phyloP scores from a whole-genome alignment of 2,329 filamentous ascomycete genomes.

The Shiraia sp. region DNA sequence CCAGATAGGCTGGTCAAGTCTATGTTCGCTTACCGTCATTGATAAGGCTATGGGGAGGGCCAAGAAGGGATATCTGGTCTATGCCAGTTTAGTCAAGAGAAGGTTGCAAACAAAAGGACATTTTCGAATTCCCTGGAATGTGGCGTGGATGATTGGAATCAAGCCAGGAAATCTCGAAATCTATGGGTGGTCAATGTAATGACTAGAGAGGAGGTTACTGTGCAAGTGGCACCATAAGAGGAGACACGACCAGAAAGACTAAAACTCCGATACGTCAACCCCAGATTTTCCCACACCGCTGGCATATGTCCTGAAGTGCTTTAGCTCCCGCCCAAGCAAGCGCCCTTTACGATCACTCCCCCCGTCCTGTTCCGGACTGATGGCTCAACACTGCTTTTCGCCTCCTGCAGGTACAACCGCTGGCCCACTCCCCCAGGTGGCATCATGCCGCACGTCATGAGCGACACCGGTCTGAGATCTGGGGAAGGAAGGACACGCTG shows the following conservation, averaged over 20 bases:
- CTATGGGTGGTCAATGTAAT: conserved; percentile 14
- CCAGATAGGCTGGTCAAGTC: no score
- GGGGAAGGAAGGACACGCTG: no score
- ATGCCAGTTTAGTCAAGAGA: no score
- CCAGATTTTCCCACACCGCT: conserved; percentile 36
- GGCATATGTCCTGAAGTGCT: conserved; percentile 23
- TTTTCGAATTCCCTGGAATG: no score
- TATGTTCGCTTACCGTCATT: no score
- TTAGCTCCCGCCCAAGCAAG: conserved; percentile 32
- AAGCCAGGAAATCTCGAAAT: no score
- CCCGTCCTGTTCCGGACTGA: conserved; percentile 22
- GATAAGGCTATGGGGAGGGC: no score
- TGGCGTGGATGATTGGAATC: no score
- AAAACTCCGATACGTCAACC: conserved; percentile 25
- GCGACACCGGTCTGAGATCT: conserved; percentile 4
- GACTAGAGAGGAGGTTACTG: conserved; percentile 25
- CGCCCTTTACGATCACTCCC: conserved; percentile 17
- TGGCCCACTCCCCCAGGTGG: conserved; percentile 22
- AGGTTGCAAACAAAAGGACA: no score
- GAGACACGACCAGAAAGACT: conserved; percentile 15
- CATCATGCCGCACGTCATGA: conserved; percentile 21
- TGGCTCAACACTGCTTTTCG: conserved; percentile 21
- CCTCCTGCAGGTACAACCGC: conserved; percentile 41
- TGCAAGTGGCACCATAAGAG: conserved; percentile 6
- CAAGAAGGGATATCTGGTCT: no score